These are phyloP conservation scores for Raffaelea arxii DNA, from an alignment of 2,329 filamentous ascomycete species.

Conservation along the genomic window DNA sequence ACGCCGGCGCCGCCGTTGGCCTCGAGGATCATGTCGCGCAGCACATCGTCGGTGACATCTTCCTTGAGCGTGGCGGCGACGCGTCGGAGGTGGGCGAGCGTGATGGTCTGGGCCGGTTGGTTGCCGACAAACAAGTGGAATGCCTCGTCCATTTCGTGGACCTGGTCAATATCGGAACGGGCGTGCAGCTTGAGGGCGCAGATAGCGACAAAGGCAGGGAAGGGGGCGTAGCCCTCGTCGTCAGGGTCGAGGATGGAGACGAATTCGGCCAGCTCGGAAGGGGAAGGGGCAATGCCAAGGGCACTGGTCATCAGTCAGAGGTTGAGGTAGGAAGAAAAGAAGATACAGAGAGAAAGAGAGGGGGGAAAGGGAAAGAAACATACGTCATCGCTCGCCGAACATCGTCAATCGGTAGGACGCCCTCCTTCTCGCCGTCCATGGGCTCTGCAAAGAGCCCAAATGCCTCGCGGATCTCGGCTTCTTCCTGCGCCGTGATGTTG, in stretches of 20 bases:
- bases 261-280: conserved; percentile 65
- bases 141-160: conserved; percentile 70
- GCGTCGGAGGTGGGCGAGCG: conserved; percentile 64
- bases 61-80: conserved; percentile 78
- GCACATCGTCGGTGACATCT: conserved; percentile 60
- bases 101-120: conserved; percentile 41
- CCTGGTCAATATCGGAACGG: conserved; percentile 40
- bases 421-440: conserved; percentile 61
- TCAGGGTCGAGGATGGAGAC: conserved; percentile 76
- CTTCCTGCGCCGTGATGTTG: conserved; percentile 73
- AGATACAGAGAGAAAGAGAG: neutral
- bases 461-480: conserved; percentile 83
- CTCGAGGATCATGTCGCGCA: conserved; percentile 91
- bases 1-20: conserved; percentile 75
- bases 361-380: too few relatives aligned
- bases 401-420: conserved; percentile 57
- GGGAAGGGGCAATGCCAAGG: conserved; percentile 62
- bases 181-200: conserved; percentile 77
- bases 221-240: conserved; percentile 65
- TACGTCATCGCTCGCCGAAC: conserved; percentile 67
- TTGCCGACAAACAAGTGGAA: conserved; percentile 57
- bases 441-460: conserved; percentile 73
- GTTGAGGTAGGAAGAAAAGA: neutral
- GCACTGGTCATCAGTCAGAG: conserved; percentile 51
- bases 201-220: conserved; percentile 75